Evolutionary conservation across 2,329 filamentous ascomycete species (phyloP).

Genomic region (Cladophialophora immunda): DNA sequence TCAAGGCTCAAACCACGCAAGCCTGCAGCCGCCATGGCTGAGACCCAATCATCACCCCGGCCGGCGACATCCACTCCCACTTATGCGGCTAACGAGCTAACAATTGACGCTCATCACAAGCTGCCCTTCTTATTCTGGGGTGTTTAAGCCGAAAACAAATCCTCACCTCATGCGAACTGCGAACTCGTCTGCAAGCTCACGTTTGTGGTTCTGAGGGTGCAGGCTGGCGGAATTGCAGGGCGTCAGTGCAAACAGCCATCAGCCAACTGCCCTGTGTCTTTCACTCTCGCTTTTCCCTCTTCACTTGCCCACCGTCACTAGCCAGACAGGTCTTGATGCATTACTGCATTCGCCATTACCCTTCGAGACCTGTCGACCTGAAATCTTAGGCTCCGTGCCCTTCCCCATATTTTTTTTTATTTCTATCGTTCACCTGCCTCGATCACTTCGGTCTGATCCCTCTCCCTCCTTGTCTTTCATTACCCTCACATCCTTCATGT

Average conservation of each 20-base stretch:
- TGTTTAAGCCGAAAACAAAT: conserved; percentile 35
- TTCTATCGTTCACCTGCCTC: conserved; percentile 34
- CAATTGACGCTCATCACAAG: conserved; percentile 36
- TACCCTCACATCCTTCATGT: conserved; percentile 34
- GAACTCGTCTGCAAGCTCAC: conserved; percentile 29
- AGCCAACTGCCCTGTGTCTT: conserved; percentile 9
- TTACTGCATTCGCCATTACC: conserved; percentile 5
- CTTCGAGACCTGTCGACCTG: neutral
- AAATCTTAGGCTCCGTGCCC: conserved; percentile 25
- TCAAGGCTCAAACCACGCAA: conserved; percentile 24
- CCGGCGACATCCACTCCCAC: conserved; percentile 12
- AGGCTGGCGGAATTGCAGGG: conserved; percentile 20
- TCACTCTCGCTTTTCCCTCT: conserved; percentile 15
- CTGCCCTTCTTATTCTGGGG: conserved; percentile 35
- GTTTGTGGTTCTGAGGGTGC: conserved; percentile 20
- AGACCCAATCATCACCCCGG: conserved; percentile 27
- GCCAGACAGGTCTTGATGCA: conserved; percentile 1
- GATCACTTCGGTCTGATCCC: conserved; percentile 32
- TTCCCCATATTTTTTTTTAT: conserved; percentile 37
- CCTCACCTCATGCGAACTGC: conserved; percentile 34
- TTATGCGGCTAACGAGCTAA: conserved; percentile 32
- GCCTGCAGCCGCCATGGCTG: conserved; percentile 14
- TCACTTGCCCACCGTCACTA: conserved; percentile 9
- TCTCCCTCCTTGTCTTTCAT: conserved; percentile 36
- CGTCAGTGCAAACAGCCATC: conserved; percentile 12